Evolutionary conservation across 805 yeast genomes (phyloP), one percentile per base, ranked within the genome.

Genomic region (Saccharomycopsis fermentans): DNA sequence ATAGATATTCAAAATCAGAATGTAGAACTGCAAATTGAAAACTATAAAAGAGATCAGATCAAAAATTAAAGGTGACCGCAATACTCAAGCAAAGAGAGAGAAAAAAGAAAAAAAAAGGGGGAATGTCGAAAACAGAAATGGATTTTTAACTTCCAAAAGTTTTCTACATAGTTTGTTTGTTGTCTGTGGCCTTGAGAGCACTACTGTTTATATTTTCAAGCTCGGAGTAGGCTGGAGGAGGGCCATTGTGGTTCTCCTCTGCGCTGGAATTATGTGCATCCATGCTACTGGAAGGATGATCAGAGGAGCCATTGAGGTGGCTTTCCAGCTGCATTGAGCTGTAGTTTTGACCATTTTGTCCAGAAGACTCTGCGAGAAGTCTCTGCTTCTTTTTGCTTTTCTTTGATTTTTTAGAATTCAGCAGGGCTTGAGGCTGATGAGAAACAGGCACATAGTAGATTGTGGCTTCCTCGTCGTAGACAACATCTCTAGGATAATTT

Each of bases 401-500:
- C 35, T 29, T 43, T 6, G 21, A 16, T n/a, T 17, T 35, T 24
- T 43, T 47, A 16, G 52, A 47, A n/a, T 8, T 26, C 50, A 39
- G 26, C 4, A 19, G 57, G 36, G 27, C 40, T 21, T 40, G 53
- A 24, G 47, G 52, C 11, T 47, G 57, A 11, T 47, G 58, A 32
- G 19, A 5, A 5, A 47, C 24, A 34, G 58, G 52, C 11, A 47
- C 55, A 29, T 62, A 62, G 39, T 59, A 60, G 16, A 59, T 35
- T 11, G 55, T 52, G 19, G 53, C 58, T 59, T 70, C 73, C 24
- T 64, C 71, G 54, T 69, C 70, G 21, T 64, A 63, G 43, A 67
- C 69, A 14, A 29, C 29, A 11, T 39, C 48, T 6, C 34, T 26
- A 9, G 95, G 95, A 67, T 86, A 86, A 65, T 80, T 76, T 58